Base-by-base conservation (phyloP, 345 rosid genomes). In the Citrus maxima region DNA sequence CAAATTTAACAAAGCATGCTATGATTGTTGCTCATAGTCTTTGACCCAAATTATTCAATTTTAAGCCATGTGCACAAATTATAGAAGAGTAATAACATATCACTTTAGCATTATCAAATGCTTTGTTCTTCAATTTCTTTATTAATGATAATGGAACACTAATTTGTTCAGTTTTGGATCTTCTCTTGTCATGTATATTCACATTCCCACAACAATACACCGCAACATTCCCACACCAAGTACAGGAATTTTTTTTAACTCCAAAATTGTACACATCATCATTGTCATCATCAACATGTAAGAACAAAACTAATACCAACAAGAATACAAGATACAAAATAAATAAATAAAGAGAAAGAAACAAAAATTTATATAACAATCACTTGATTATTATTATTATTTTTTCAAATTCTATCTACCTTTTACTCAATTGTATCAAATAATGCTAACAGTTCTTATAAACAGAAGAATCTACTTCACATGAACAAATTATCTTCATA, bases 401-500 rank as follows among this genome's bases (percentile, higher is more conserved):
- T 42, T 59, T 25, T 2, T 56, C 25, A 67, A 82, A 10, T 28
- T 66, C 19, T 46, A 54, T 22, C 62, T 76, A 10, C 27, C 63
- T n/a, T 32, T 76, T 30, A 38, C 35, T 38, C 35, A 7, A 14
- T 3, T 12, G 19, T 7, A 76, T 46, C 28, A 35, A 22, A n/a
- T 35, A n/a, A 25, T 56, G 37, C 81, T 89, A 88, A 85, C 96
- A 93, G 76, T 90, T 90, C 69, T 60, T 92, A 84, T 93, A 93
- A 22, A 92, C 93, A 77, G 86, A 84, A 72, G 89, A 90, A 80
- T 87, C 91, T 61, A 77, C 75, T 69, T 90, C 90, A 70, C 79
- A 66, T 27, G 91, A 84, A 89, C 98, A 93, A 58, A 93, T 86
- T 74, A 83, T 85, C 87, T 83, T 90, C 93, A 80, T 90, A 72